A percentile compares a stretch with the other conserved stretches of the same genome.
phyloP scores from a whole-genome alignment of 1,284 basidiomycete species.

The Cryptococcus sp. region DNA sequence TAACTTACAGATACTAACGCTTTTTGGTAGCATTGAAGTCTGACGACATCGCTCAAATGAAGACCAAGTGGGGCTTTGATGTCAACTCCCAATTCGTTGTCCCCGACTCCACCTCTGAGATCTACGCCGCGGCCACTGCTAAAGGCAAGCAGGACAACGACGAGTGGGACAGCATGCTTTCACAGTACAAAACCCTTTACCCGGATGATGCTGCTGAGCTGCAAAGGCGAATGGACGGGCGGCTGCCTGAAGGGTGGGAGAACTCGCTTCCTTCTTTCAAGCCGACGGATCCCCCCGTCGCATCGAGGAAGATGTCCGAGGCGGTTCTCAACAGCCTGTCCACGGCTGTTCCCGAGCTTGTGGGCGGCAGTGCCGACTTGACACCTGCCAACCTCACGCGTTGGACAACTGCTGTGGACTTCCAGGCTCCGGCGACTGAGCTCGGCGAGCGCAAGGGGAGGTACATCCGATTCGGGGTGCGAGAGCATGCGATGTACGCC shows the following conservation, averaged over 20 bases:
- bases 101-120: constrained; percentile 33
- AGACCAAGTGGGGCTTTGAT: constrained; percentile 37
- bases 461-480: constrained; percentile 45
- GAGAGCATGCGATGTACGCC: constrained; percentile 44
- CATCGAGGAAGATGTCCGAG: not conserved
- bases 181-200: constrained; percentile 28
- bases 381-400: constrained; percentile 44
- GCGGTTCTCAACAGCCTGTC: not conserved
- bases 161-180: constrained; percentile 37
- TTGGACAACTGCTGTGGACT: constrained; percentile 37
- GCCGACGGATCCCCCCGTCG: not conserved
- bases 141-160: constrained; percentile 29
- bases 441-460: constrained; percentile 43
- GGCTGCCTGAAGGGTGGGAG: constrained; percentile 31
- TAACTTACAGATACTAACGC: too few relatives aligned
- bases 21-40: constrained; percentile 40
- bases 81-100: constrained; percentile 36
- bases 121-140: constrained; percentile 32
- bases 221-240: constrained; percentile 30
- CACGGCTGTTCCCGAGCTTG: constrained; percentile 22
- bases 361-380: constrained; percentile 42
- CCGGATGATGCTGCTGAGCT: constrained; percentile 33
- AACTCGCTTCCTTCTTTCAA: constrained; percentile 23
- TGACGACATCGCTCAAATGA: constrained; percentile 42
- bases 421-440: constrained; percentile 40